Percentiles rank a stretch among this genome's conserved stretches.
These are phyloP conservation scores for Nitzschia sp. DNA, from an alignment of 108 stramenopile genomes.

Conservation along the genomic window DNA sequence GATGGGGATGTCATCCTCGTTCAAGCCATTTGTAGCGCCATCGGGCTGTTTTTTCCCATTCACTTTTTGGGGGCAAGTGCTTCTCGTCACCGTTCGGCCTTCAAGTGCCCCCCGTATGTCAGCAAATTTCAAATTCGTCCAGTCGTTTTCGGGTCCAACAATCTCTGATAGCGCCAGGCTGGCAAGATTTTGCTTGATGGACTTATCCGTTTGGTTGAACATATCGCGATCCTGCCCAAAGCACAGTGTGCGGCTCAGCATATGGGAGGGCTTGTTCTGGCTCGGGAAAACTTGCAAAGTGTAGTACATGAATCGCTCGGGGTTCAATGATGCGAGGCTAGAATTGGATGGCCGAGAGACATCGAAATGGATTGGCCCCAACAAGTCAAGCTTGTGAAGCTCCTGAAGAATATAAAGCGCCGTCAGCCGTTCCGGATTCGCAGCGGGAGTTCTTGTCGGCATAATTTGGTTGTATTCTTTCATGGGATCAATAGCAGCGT, in stretches of 20 bases:
- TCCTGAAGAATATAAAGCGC: constrained; percentile 30
- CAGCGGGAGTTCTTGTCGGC: background rate
- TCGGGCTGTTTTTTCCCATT: background rate
- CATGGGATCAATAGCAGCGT: too few relatives aligned
- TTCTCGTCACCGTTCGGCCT: background rate
- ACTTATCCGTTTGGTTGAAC: constrained; percentile 9
- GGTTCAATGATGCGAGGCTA: constrained; percentile 8
- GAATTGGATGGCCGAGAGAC: constrained; percentile 20
- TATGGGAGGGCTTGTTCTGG: background rate
- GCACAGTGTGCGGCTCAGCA: background rate
- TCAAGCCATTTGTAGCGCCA: constrained; percentile 2
- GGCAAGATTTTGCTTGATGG: constrained; percentile 33
- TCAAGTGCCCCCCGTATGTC: background rate
- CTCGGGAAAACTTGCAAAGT: background rate
- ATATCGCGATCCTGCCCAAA: constrained; percentile 28
- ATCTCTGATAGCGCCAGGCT: constrained; percentile 24
- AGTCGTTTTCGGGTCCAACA: background rate
- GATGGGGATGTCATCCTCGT: background rate
- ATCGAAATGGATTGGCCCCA: constrained; percentile 27
- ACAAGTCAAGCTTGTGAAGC: constrained; percentile 28
- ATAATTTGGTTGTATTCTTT: constrained; percentile 10
- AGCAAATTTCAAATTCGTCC: background rate
- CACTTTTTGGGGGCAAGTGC: background rate
- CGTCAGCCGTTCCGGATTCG: constrained; percentile 26
- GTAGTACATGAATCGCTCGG: background rate